Evolutionary conservation across 2,329 filamentous ascomycete genomes (phyloP).

Genomic region (Beauveria varroae): DNA sequence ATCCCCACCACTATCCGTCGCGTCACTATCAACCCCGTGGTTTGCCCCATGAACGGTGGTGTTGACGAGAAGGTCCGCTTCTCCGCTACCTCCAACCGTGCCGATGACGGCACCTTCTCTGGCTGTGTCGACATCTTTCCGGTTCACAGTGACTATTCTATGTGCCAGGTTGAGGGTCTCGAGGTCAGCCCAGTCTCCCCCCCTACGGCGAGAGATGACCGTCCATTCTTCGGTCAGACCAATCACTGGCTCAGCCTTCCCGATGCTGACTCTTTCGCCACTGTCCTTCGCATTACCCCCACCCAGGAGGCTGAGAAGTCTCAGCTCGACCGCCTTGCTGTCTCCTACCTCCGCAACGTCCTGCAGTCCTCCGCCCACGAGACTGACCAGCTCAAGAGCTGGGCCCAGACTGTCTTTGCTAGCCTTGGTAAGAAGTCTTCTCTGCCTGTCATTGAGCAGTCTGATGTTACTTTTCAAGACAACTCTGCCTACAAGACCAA

Average conservation of each 20-base stretch:
- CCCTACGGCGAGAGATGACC: slow-evolving; percentile 9
- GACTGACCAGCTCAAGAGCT: slow-evolving; percentile 8
- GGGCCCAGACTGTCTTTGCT: slow-evolving; percentile 10
- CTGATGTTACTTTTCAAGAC: background rate
- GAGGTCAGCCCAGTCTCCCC: slow-evolving; percentile 11
- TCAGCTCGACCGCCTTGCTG: slow-evolving; percentile 10
- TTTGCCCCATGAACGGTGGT: slow-evolving; percentile 11
- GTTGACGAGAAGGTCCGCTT: slow-evolving; percentile 9
- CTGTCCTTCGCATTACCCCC: background rate
- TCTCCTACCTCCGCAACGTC: slow-evolving; percentile 8
- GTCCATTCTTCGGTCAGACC: slow-evolving; percentile 11
- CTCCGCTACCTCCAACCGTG: slow-evolving; percentile 7
- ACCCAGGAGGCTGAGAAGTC: slow-evolving; percentile 8
- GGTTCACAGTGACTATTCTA: background rate
- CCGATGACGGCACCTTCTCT: slow-evolving; percentile 6
- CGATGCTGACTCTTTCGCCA: slow-evolving; percentile 7
- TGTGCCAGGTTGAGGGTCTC: slow-evolving; percentile 10
- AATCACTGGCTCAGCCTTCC: slow-evolving; percentile 9
- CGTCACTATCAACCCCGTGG: slow-evolving; percentile 12
- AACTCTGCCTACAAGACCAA: slow-evolving; percentile 7
- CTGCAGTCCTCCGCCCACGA: slow-evolving; percentile 9
- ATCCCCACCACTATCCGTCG: slow-evolving; percentile 22
- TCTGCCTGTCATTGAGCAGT: background rate
- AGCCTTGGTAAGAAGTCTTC: slow-evolving; percentile 6
- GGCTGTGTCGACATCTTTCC: slow-evolving; percentile 12